Base-by-base conservation (phyloP, 352 stramenopile species). In the Phytophthora kernoviae region DNA sequence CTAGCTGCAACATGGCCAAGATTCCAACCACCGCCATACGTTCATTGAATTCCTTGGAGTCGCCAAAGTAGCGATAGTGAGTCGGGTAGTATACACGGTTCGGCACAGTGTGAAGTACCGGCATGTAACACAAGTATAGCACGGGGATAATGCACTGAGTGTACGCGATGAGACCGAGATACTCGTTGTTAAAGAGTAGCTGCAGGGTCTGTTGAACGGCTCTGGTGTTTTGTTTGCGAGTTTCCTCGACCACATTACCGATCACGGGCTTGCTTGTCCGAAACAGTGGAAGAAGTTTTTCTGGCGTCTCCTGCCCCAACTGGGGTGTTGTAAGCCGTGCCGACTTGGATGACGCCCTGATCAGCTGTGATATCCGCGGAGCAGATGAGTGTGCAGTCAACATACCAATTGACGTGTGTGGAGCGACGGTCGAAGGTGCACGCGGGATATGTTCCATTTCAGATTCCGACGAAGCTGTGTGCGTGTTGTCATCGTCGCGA, bases 181-280 rank as follows among this genome's bases (percentile, higher is more conserved):
- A 77, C 17, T 80, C 71, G 49, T 68, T 77, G 18, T 68, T 63
- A 50, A 80, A 80, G 12, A 80, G 61, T 21, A 80, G 27, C 36
- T 72, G 67, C 12, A 74, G 66, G 3, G 62, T 72, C 24, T 79
- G 62, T 12, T 76, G 62, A 5, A 79, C 54, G 0, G 62, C 56
- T 34, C 33, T 37, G 0, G 69, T 70, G 30, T 75, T 75, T 37
- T 75, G 63, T 24, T 62, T 65, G 18, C 49, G 44, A n/a, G 55
- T 58, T 21, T 66, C 62, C 8, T 61, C 20, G 22, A 70, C 11
- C 5, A 70, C 17, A 10, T 44, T 47, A 1, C 44, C 14, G 20
- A 71, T 44, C 2, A 56, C 46, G 12, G 62, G 26, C 6, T 54
- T 62, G 39, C 20, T 51, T 39, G 43, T 66, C 1, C 37, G 39